Evolutionary conservation across 75 land plant genomes (phyloP).

Genomic region (Pinus albicaulis): DNA sequence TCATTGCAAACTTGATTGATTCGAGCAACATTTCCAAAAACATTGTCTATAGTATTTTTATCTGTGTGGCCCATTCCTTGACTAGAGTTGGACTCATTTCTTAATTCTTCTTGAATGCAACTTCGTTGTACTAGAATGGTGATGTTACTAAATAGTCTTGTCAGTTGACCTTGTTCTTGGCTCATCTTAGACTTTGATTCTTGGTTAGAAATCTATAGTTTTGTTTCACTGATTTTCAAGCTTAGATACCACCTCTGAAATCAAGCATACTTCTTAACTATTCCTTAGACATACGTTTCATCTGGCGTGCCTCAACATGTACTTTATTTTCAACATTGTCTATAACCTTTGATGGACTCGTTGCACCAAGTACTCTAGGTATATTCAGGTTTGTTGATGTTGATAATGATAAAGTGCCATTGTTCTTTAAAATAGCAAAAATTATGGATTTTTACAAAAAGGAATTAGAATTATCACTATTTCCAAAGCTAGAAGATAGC

Average conservation of each 20-base stretch:
- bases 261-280: slow-evolving; percentile 4
- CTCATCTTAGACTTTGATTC: not conserved
- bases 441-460: slow-evolving; percentile 7
- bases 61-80: not conserved
- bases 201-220: not conserved
- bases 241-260: not conserved
- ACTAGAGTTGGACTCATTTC: not conserved
- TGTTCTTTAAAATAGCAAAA: not conserved
- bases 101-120: slow-evolving; percentile 1
- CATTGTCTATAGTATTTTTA: not conserved
- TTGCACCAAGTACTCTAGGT: not conserved
- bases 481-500: not conserved
- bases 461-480: slow-evolving; percentile 5
- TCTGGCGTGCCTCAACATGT: not conserved
- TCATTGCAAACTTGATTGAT: not conserved
- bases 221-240: not conserved
- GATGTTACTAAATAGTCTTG: not conserved
- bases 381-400: slow-evolving; percentile 5
- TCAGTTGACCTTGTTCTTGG: slow-evolving; percentile 1
- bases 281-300: not conserved
- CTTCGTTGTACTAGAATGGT: slow-evolving; percentile 1
- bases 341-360: not conserved
- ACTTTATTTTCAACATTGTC: not conserved
- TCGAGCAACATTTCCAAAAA: not conserved
- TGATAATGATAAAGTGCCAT: slow-evolving; percentile 6